These are phyloP conservation scores for Periconia sp. DNA, from an alignment of 2,329 filamentous ascomycete species.

Conservation along the genomic window DNA sequence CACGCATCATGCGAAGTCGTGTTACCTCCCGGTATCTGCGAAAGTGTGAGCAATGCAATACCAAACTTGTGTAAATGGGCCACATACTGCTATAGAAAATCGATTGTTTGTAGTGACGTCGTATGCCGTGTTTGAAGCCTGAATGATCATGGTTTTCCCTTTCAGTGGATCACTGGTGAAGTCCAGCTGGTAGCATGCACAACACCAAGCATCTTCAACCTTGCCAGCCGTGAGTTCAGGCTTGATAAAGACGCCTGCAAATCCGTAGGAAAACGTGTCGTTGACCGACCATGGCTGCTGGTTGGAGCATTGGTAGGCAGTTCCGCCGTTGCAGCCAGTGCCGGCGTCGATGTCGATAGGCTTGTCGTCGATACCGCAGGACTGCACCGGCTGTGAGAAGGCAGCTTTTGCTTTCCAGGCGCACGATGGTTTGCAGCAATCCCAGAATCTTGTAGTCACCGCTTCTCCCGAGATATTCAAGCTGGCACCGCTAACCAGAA, in stretches of 20 bases:
- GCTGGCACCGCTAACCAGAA: constrained; percentile 18
- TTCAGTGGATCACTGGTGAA: constrained; percentile 58
- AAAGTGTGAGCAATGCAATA: constrained; percentile 11
- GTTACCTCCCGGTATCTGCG: constrained; percentile 40
- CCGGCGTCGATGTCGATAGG: constrained; percentile 52
- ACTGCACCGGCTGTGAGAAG: constrained; percentile 54
- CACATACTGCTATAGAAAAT: constrained; percentile 40
- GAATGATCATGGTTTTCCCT: constrained; percentile 66
- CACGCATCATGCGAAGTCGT: constrained; percentile 38
- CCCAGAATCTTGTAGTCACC: constrained; percentile 46
- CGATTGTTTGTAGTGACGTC: constrained; percentile 36
- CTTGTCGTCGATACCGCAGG: constrained; percentile 59
- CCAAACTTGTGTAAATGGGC: not conserved
- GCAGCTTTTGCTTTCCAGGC: constrained; percentile 60
- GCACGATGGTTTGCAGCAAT: constrained; percentile 73
- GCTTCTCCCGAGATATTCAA: constrained; percentile 35
- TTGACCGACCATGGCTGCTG: constrained; percentile 65
- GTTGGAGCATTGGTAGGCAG: constrained; percentile 60
- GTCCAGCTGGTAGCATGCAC: constrained; percentile 64
- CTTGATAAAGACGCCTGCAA: constrained; percentile 61
- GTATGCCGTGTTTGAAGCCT: constrained; percentile 63
- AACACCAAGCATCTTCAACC: constrained; percentile 65
- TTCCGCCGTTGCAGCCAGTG: constrained; percentile 60
- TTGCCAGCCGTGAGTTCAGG: constrained; percentile 39
- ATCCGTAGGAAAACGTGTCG: constrained; percentile 63